Evolutionary conservation across 192 early-diverging fungal species (phyloP), one percentile per base, ranked within the genome.

Genomic region (Backusella morwellensis): DNA sequence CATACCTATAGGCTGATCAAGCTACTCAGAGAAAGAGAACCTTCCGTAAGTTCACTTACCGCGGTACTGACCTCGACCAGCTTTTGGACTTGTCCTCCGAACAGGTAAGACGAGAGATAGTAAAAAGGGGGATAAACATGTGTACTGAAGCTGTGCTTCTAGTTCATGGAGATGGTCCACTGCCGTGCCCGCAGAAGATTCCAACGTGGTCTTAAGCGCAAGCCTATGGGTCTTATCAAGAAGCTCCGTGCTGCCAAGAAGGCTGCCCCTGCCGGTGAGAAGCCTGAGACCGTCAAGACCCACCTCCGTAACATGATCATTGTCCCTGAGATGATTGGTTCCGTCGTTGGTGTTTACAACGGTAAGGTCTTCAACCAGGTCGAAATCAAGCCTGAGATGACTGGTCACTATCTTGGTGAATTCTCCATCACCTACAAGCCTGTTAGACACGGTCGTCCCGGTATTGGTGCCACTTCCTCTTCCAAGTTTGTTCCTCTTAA

Each of bases 351-450:
- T 83, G 89, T 99, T 81, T 97, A 99, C 95, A 98, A 98, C 91
- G 97, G 97, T 83, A 99, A 99, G 95, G 93, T 91, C 80, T 99
- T 99, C 92, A 98, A 95, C 93, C 96, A 97, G 92, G 92, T 99
- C 78, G 97, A 99, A 91, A 93, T 99, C 89, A 98, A 92, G 72
- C 78, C 78, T 35, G 78, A 80, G 63, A 80, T 80, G 78, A 74
- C 73, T 67, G 78, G 73, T 67, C 78, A 80, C 74, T 80, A 80
- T 63, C 74, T 80, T 38, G 78, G 74, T 38, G 78, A 80, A 70
- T 80, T 80, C 78, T 80, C 78, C 78, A 95, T 99, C 85, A 86
- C 96, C 80, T 99, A 99, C 94, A 99, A 99, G 93, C 96, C 97
- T 74, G 97, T 99, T 85, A 95, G 92, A 86, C 97, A 99, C 95